Evolutionary conservation across 78 protist genomes (phyloP).

Genomic region (Cavenderia fasciculata): DNA sequence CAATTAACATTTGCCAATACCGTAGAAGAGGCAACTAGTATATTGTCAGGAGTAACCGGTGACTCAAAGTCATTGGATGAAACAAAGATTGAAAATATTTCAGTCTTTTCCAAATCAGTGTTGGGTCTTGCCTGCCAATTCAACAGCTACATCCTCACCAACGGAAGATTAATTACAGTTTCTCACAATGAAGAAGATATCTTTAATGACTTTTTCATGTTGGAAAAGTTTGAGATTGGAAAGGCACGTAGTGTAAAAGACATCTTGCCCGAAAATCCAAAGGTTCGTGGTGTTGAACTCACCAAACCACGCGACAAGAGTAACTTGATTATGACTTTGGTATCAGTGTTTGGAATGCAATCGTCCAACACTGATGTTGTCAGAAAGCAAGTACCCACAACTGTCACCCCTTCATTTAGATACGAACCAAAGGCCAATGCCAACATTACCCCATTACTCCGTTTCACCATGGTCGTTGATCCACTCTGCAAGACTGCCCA

Average conservation of each 20-base stretch:
- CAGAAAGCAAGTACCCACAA: conserved; percentile 1
- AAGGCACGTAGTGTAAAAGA: background rate
- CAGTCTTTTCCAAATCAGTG: no score
- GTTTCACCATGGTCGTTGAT: conserved; percentile 35
- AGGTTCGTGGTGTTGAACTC: background rate
- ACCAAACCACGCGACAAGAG: background rate
- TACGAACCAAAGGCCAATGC: background rate
- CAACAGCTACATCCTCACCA: background rate
- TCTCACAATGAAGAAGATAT: conserved; percentile 6
- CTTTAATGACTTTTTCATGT: background rate
- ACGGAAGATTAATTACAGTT: background rate
- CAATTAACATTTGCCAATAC: no score
- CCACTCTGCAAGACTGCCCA: conserved; percentile 72
- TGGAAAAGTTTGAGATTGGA: background rate
- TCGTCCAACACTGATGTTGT: background rate
- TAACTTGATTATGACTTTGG: background rate
- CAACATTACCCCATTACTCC: background rate
- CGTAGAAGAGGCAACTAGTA: no score
- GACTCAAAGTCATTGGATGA: no score
- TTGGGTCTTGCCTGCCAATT: no score
- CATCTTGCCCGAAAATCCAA: background rate
- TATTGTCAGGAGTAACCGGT: no score
- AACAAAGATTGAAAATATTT: no score
- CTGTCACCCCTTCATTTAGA: conserved; percentile 19
- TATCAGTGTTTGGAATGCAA: background rate